These are phyloP conservation scores for Syzygium grande DNA, from an alignment of 345 rosid genomes.

Conservation along the genomic window DNA sequence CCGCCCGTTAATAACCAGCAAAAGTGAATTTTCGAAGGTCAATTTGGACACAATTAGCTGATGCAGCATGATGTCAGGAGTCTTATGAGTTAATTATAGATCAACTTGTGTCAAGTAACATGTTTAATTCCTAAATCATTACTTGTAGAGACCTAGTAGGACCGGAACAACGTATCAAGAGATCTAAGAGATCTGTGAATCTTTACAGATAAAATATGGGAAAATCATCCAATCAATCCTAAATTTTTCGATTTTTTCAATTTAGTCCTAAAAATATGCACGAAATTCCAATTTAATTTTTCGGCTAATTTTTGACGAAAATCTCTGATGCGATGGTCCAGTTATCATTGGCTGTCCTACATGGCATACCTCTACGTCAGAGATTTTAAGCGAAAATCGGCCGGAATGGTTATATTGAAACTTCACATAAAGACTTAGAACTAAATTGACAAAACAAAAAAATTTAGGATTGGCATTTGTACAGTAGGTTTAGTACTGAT, in stretches of 20 bases:
- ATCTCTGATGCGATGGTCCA: background rate
- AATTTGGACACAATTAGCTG: background rate
- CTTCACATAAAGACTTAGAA: background rate
- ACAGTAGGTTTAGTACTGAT: background rate
- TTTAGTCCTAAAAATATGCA: background rate
- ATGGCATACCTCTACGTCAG: too few relatives aligned
- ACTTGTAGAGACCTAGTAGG: background rate
- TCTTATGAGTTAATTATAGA: background rate
- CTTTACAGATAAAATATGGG: background rate
- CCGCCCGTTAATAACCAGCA: background rate
- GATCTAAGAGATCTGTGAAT: too few relatives aligned
- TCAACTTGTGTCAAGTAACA: background rate
- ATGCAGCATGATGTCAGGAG: background rate
- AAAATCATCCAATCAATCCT: too few relatives aligned
- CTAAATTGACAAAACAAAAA: background rate
- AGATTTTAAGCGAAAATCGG: background rate
- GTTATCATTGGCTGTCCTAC: rapidly evolving
- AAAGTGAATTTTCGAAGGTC: background rate
- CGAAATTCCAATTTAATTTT: background rate
- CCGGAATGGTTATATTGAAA: background rate
- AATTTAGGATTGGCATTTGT: background rate
- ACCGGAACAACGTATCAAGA: background rate
- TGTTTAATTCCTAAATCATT: background rate
- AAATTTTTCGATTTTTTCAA: rapidly evolving
- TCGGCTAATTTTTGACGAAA: background rate